These are phyloP conservation scores for Phylloporus scabripes DNA, from an alignment of 768 basidiomycete genomes.

Conservation along the genomic window DNA sequence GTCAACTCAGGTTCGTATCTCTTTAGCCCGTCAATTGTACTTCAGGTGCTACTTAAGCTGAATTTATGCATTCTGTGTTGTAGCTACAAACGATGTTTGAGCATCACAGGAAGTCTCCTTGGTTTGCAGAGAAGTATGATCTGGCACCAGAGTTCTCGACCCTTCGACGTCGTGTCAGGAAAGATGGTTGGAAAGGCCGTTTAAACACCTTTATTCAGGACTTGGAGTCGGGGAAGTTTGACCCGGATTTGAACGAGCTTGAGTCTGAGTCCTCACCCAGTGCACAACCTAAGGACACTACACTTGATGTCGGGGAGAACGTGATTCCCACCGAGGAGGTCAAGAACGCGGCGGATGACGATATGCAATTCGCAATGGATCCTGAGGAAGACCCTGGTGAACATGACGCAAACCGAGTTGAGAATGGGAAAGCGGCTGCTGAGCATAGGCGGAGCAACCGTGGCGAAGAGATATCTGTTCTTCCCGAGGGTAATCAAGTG, in stretches of 20 bases:
- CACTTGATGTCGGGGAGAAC: constrained; percentile 33
- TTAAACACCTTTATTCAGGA: constrained; percentile 70
- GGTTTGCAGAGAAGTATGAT: constrained; percentile 97
- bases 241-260: constrained; percentile 65
- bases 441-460: constrained; percentile 49
- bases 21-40: constrained; percentile 10
- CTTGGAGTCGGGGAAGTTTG: constrained; percentile 80
- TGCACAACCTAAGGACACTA: constrained; percentile 50
- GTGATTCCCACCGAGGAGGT: constrained; percentile 43
- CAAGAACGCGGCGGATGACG: constrained; percentile 57
- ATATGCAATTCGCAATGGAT: constrained; percentile 70
- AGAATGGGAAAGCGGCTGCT: constrained; percentile 51
- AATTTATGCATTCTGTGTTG: constrained; percentile 35
- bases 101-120: constrained; percentile 90
- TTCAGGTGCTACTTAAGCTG: constrained; percentile 16
- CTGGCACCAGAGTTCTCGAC: constrained; percentile 63
- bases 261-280: constrained; percentile 48
- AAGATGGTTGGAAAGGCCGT: constrained; percentile 78
- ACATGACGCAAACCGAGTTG: constrained; percentile 48
- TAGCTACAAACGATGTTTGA: constrained; percentile 96
- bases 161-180: constrained; percentile 73
- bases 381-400: constrained; percentile 67
- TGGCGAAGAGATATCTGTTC: constrained; percentile 65
- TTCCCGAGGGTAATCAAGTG: constrained; percentile 80
- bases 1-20: constrained; percentile 71